Conservation (phyloP, 2,329 filamentous ascomycete species). For the Tolypocladium ovalisporum region DNA sequence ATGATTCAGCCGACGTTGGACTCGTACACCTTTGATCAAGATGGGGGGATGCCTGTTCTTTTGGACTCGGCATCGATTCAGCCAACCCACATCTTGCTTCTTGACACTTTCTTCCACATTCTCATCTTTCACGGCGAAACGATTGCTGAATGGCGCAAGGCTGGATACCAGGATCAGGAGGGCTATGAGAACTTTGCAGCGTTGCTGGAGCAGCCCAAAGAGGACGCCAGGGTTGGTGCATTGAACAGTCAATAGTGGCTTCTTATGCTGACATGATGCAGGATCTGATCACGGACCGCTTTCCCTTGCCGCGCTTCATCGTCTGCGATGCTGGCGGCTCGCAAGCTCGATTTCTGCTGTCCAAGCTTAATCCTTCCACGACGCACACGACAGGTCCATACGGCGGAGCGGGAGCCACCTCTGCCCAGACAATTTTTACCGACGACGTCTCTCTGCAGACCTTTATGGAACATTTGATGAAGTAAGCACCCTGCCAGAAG, state of each 20-base stretch:
- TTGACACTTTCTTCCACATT: constrained; percentile 99
- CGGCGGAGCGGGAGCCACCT: constrained; percentile 73
- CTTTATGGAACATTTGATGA: constrained; percentile 99
- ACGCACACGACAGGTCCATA: constrained; percentile 92
- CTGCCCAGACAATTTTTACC: constrained; percentile 96
- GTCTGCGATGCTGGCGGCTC: constrained; percentile 98
- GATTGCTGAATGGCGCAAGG: constrained; percentile 95
- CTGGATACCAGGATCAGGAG: constrained; percentile 94
- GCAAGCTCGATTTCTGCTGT: constrained; percentile 91
- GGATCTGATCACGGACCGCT: constrained; percentile 95
- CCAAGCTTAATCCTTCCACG: constrained; percentile 94
- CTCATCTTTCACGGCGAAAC: constrained; percentile 98
- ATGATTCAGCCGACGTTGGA: constrained; percentile 99
- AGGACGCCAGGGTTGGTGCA: constrained; percentile 74
- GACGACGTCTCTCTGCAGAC: constrained; percentile 97
- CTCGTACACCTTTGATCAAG: constrained; percentile 93
- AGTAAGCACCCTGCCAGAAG: constrained; percentile 43
- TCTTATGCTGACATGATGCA: constrained; percentile 25
- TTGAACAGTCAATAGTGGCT: background rate
- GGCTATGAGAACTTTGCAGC: constrained; percentile 93
- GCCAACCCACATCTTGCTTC: constrained; percentile 80
- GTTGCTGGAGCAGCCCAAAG: constrained; percentile 85
- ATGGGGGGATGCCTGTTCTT: constrained; percentile 84
- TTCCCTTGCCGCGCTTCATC: constrained; percentile 96
- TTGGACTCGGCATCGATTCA: constrained; percentile 96